Evolutionary conservation across 140 eudicot species (phyloP), one percentile per base, ranked within the genome.

Genomic region (Bidens hawaiensis): DNA sequence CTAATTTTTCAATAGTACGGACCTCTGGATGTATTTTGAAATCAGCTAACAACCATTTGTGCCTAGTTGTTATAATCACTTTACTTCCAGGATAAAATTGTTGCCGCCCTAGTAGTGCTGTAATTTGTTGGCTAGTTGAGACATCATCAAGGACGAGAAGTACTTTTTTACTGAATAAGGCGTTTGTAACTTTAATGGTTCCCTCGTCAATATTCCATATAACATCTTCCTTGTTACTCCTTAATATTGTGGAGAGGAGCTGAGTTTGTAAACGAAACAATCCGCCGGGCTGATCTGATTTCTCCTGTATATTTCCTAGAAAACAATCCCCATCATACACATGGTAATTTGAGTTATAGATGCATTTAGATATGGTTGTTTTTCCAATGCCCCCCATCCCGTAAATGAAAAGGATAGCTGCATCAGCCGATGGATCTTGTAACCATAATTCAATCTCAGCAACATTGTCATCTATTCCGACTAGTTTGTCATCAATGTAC

Each of bases 61-160:
- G n/a, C n/a, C n/a, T n/a, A n/a, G 67, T 68, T 68, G 80, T 75
- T 19, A 75, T 24, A 9, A 75, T 68, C 26, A 75, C 65, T 74
- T 74, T 74, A 74, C 74, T 66, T 48, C 74, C 64, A 13, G 67
- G 67, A 68, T n/a, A 25, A 62, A 75, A 30, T 15, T 18, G 34
- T 65, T 40, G 13, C 11, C 8, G 40, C 18, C 74, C 79, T 46
- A 74, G 26, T 31, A 74, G 14, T 1, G 59, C 63, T 5, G 24
- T 8, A 3, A 71, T 7, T 41, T 71, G 70, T 28, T 26, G 6
- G 1, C 10, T 1, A 42, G 73, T 18, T 68, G 68, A 23, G 15
- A 75, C 53, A 31, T 68, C 76, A 54, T 75, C 81, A 4, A 75
- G 72, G 34, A 75, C 46, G 10, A 75, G 43, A 69, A 69, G 68